Evolutionary conservation across 345 rosid genomes (phyloP).

Genomic region (Aquilaria yunnanensis): DNA sequence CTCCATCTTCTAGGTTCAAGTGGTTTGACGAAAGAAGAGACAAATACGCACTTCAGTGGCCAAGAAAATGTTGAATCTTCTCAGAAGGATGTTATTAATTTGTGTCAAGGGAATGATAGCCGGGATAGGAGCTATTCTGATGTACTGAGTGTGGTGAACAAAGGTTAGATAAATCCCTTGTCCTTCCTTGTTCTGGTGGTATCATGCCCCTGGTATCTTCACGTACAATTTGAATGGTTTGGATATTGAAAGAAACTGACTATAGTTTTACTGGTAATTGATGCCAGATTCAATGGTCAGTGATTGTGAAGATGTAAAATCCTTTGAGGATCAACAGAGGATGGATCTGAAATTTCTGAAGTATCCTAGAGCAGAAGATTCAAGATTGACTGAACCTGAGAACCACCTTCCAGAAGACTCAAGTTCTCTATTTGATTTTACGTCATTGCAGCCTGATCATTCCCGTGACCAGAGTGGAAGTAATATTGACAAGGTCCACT

Average conservation of each 20-base stretch:
- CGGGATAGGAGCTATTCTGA: constrained; percentile 13
- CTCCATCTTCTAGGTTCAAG: constrained; percentile 6
- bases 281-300: constrained; percentile 10
- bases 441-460: constrained; percentile 27
- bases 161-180: constrained; percentile 16
- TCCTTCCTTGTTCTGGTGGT: not conserved
- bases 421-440: constrained; percentile 30
- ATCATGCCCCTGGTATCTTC: not conserved
- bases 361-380: not conserved
- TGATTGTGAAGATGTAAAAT: constrained; percentile 12
- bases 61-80: constrained; percentile 24
- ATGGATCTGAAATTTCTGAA: constrained; percentile 9
- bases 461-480: constrained; percentile 14
- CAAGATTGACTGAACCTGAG: constrained; percentile 17
- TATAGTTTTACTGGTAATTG: constrained; percentile 5
- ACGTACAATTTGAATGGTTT: constrained; percentile 18
- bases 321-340: constrained; percentile 11
- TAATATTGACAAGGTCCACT: constrained; percentile 7
- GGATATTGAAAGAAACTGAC: constrained; percentile 16
- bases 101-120: constrained; percentile 9
- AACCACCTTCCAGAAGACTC: constrained; percentile 42
- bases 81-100: constrained; percentile 18
- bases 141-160: constrained; percentile 11
- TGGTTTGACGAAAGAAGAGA: constrained; percentile 24
- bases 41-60: constrained; percentile 21